These are phyloP conservation scores for Curvularia sp. DNA, from an alignment of 2,329 filamentous ascomycete genomes.

Conservation along the genomic window DNA sequence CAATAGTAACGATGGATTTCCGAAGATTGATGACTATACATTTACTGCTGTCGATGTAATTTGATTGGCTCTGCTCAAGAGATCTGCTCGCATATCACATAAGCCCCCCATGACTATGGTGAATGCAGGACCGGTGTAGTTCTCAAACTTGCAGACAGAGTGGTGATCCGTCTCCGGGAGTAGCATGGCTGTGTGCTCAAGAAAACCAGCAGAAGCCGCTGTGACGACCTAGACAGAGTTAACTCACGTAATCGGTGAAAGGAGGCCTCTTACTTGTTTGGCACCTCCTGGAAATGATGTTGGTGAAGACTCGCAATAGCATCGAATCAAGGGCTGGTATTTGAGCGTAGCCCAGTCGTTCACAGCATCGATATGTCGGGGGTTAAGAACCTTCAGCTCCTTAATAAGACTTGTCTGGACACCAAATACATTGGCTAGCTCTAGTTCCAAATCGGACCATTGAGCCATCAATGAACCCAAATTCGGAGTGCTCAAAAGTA, in stretches of 20 bases:
- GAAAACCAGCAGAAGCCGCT: conserved; percentile 2
- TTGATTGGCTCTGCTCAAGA: background rate
- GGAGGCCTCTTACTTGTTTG: background rate
- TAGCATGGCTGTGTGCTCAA: background rate
- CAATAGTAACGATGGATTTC: background rate
- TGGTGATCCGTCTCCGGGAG: background rate
- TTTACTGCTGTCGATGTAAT: background rate
- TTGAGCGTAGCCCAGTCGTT: background rate
- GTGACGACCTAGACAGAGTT: background rate
- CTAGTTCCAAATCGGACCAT: background rate
- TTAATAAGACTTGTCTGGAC: background rate
- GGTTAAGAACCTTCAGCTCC: background rate
- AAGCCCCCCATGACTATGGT: background rate
- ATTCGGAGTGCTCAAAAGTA: background rate
- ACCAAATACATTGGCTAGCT: background rate
- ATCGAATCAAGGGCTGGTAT: background rate
- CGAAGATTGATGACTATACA: background rate
- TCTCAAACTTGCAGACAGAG: conserved; percentile 1
- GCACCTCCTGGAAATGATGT: background rate
- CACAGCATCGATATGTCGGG: background rate
- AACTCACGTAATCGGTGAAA: background rate
- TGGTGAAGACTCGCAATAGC: background rate
- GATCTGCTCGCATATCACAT: background rate
- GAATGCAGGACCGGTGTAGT: background rate
- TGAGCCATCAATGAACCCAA: background rate